phyloP scores from a whole-genome alignment of 345 rosid species.

The Mercurialis annua region DNA sequence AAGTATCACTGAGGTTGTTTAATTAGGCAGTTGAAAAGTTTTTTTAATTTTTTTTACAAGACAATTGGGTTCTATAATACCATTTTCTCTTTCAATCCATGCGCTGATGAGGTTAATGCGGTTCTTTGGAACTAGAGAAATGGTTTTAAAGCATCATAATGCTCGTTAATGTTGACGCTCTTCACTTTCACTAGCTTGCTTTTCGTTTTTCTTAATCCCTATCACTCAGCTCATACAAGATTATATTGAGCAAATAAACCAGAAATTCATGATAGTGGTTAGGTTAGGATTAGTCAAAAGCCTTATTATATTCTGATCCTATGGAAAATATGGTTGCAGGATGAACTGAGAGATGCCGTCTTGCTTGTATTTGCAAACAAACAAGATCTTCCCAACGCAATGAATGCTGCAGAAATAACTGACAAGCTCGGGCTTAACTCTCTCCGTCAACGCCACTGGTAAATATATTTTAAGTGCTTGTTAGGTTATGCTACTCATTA shows the following conservation, averaged over 20 bases:
- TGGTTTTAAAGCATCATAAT: too few species aligned
- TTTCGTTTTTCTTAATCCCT: neutral
- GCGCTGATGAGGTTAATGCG: neutral
- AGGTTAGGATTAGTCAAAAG: neutral
- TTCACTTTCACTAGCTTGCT: neutral
- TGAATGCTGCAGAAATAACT: conserved; percentile 20
- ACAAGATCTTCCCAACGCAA: conserved; percentile 21
- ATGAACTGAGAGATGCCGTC: conserved; percentile 19
- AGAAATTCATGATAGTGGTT: conserved; percentile 1
- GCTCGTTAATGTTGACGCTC: too few species aligned
- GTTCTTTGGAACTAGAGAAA: too few species aligned
- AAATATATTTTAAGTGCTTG: neutral
- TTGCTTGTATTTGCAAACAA: conserved; percentile 21
- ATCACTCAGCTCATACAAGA: neutral
- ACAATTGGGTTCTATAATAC: neutral
- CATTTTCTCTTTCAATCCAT: neutral
- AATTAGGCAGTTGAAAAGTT: neutral
- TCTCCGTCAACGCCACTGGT: conserved; percentile 24
- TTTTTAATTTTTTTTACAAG: neutral
- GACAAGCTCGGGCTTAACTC: conserved; percentile 20
- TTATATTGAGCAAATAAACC: neutral
- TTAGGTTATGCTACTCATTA: neutral
- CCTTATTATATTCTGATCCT: neutral
- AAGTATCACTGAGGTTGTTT: neutral
- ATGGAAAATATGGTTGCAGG: neutral